Evolutionary conservation across 805 yeast species (phyloP), one percentile per base, ranked within the genome.

Genomic region (Candida dendrica): DNA sequence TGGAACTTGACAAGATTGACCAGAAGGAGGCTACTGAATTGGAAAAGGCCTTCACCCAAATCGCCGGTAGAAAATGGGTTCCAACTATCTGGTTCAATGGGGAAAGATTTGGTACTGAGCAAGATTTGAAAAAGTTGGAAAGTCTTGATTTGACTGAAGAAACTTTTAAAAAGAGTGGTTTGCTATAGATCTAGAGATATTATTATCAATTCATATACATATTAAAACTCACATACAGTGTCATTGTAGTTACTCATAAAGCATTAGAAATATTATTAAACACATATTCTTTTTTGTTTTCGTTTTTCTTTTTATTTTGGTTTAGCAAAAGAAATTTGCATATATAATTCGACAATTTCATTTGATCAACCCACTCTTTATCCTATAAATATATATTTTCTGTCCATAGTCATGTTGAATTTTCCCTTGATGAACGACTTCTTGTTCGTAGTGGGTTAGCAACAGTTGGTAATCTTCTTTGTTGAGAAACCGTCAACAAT

Each of bases 41-140:
- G 36, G 82, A 79, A 50, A 63, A 66, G 43, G 78, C 77, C 11
- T 79, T 82, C 52, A 71, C 79, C 3, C 68, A 71, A 37, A 58
- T 79, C 19, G 66, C 81, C 5, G 81, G 81, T 8, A 70, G 76
- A 50, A 77, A 73, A 49, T 79, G 87, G 75, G 87, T 82, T 22
- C 89, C 89, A 15, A 75, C 83, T 14, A 70, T 81, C 10, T 82
- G 78, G 59, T 71, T 78, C 58, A 69, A 75, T 38, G 82, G 84
- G 19, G 60, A 73, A 48, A 68, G 62, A 46, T 74, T 79, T 52
- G 87, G 86, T 31, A 74, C 75, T 17, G 85, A 79, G 47, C 61
- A 60, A 42, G 70, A 71, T 37, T 59, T 77, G 46, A 66, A 68
- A 45, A 35, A 33, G 31, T 47, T 54, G 37, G 55, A 49, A 40